Conservation (phyloP, 495 filamentous ascomycete species). For the Geoglossum glabrum region DNA sequence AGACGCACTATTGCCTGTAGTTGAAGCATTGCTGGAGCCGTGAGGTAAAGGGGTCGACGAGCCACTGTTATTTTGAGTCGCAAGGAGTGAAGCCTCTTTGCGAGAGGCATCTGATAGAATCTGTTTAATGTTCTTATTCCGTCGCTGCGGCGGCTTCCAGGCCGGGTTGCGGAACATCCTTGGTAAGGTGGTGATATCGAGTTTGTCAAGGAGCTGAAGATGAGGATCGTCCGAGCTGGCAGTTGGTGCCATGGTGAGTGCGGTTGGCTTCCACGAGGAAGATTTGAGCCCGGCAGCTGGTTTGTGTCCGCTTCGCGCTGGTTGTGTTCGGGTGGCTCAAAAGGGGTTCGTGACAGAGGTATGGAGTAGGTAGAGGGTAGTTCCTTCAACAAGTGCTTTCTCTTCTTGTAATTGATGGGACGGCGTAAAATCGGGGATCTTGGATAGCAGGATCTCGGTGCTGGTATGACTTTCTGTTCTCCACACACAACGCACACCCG, state of each 20-base stretch:
- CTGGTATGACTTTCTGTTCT: too few species aligned
- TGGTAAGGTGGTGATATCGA: conserved; percentile 65
- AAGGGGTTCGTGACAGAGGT: too few species aligned
- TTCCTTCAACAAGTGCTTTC: too few species aligned
- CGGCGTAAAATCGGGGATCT: too few species aligned
- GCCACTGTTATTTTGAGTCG: conserved; percentile 64
- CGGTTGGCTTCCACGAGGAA: too few species aligned
- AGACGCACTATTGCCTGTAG: background rate
- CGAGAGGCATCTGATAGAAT: conserved; percentile 77
- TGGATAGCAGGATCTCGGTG: too few species aligned
- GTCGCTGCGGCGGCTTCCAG: conserved; percentile 82
- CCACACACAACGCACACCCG: too few species aligned
- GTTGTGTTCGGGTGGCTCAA: background rate
- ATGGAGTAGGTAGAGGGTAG: too few species aligned
- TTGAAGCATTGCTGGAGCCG: conserved; percentile 6
- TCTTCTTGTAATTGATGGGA: too few species aligned
- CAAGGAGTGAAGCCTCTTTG: conserved; percentile 58
- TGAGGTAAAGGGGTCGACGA: conserved; percentile 46
- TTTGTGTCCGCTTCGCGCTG: too few species aligned
- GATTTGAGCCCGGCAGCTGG: too few species aligned
- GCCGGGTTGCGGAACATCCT: conserved; percentile 72
- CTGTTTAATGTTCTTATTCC: conserved; percentile 96
- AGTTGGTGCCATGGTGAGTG: background rate
- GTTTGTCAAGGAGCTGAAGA: conserved; percentile 51
- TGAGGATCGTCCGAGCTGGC: conserved; percentile 23